phyloP scores from a whole-genome alignment of 1,139 yeast species.

The Hemisphaericaspora xylofermentans region DNA sequence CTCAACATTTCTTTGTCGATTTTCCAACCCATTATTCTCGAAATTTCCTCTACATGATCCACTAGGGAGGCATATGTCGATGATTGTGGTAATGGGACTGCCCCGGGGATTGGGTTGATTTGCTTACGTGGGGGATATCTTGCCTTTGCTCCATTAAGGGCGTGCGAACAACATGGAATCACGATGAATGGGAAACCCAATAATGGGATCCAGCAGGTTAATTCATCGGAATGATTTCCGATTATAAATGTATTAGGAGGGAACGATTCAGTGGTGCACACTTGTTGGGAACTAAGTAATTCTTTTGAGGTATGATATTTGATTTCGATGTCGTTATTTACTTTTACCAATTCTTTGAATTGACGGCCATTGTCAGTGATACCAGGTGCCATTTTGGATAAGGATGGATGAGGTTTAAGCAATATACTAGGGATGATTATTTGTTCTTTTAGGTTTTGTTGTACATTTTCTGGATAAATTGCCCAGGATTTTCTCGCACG shows the following conservation, averaged over 20 bases:
- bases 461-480: conserved; percentile 63
- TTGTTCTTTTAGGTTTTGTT: conserved; percentile 62
- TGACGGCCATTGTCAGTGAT: conserved; percentile 58
- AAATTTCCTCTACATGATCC: conserved; percentile 75
- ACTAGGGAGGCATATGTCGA: conserved; percentile 83
- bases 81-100: conserved; percentile 10
- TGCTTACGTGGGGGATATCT: conserved; percentile 53
- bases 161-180: conserved; percentile 94
- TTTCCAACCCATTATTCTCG: conserved; percentile 75
- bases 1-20: conserved; percentile 84
- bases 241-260: conserved; percentile 74
- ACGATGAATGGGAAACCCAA: conserved; percentile 85
- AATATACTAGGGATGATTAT: conserved; percentile 75
- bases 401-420: conserved; percentile 66
- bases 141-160: conserved; percentile 70
- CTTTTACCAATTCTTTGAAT: conserved; percentile 47
- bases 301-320: conserved; percentile 49
- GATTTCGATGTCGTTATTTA: conserved; percentile 5
- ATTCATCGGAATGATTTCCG: conserved; percentile 94
- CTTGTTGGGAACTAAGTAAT: conserved; percentile 55
- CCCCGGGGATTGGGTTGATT: neutral
- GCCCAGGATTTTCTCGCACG: conserved; percentile 87
- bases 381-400: conserved; percentile 52
- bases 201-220: conserved; percentile 94
- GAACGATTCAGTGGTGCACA: conserved; percentile 64